phyloP scores from a whole-genome alignment of 805 yeast genomes.

The Candida ulmi region DNA sequence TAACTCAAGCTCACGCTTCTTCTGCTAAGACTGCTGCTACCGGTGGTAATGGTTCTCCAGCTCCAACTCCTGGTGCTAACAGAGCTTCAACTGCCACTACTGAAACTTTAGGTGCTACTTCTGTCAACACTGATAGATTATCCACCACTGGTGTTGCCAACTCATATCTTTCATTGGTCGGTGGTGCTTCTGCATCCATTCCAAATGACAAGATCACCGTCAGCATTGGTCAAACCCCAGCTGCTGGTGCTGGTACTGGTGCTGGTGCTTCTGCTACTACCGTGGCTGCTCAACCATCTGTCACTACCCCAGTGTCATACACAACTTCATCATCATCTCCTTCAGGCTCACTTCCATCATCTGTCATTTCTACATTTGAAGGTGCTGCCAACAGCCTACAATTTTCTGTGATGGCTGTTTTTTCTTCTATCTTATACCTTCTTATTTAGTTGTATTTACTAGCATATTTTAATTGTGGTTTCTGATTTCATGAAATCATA shows the following conservation, averaged over 20 bases:
- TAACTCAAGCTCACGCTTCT: too few relatives aligned
- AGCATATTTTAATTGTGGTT: neutral
- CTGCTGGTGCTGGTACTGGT: too few relatives aligned
- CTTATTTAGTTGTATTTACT: neutral
- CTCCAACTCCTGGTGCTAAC: too few relatives aligned
- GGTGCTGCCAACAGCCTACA: constrained; percentile 3
- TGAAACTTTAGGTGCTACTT: too few relatives aligned
- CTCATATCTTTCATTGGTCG: neutral
- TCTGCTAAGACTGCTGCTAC: too few relatives aligned
- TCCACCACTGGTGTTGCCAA: neutral
- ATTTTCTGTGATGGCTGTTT: neutral
- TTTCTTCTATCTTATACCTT: neutral
- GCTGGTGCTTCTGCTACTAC: neutral
- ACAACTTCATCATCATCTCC: neutral
- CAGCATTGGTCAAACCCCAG: neutral
- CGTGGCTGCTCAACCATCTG: neutral
- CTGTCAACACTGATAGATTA: too few relatives aligned
- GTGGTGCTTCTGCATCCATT: too few relatives aligned
- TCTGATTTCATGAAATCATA: neutral
- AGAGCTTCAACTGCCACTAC: neutral
- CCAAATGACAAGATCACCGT: too few relatives aligned
- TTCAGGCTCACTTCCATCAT: neutral
- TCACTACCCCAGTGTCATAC: neutral
- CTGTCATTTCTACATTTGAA: constrained; percentile 4
- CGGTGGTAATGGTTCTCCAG: neutral